Evolutionary conservation across 306 rosid genomes (phyloP), one percentile per base, ranked within the genome.

Genomic region (Cotoneaster glaucophyllus): DNA sequence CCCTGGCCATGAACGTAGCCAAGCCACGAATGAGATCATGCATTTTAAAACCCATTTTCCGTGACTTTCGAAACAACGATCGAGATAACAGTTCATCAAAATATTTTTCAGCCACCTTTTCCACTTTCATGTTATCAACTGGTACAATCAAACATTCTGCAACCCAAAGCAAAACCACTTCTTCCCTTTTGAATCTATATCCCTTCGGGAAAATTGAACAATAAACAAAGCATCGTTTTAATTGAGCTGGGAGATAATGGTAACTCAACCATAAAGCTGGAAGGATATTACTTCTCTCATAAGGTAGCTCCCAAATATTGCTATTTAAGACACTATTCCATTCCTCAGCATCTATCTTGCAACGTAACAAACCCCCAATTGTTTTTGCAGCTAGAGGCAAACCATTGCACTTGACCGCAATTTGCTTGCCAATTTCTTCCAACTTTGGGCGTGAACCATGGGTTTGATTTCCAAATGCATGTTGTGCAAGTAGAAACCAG

Each of bases 181-280:
- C 53, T 12, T 72, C 59, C 41, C 61, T 67, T 0, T 19, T 0
- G 14, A 82, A 56, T 14, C 4, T 25, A 77, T 70, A 54, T 25
- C 18, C 75, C 5, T 82, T 73, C 1, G 82, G 81, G 9, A 76
- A 71, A 5, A 81, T 48, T 2, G 77, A 43, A 26, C 74, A 76
- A 24, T 62, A 71, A 25, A 34, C 59, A 21, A 77, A 73, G 65
- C 82, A 77, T 6, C 11, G 50, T 4, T 82, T 82, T n/a, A 82
- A 13, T 9, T 82, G 39, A 3, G 59, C 25, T 0, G 75, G 82
- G 3, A 82, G 78, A 37, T 77, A 50, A 32, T 73, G 43, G 9
- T 82, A 77, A 39, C 85, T 71, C 8, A 81, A 58, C 24, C 64
- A 0, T 24, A 58, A 18, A 24, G 64, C 17, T 0, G 64, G 64